Evolutionary conservation across 1,284 basidiomycete species (phyloP).

Genomic region (Phylloporus sp.): DNA sequence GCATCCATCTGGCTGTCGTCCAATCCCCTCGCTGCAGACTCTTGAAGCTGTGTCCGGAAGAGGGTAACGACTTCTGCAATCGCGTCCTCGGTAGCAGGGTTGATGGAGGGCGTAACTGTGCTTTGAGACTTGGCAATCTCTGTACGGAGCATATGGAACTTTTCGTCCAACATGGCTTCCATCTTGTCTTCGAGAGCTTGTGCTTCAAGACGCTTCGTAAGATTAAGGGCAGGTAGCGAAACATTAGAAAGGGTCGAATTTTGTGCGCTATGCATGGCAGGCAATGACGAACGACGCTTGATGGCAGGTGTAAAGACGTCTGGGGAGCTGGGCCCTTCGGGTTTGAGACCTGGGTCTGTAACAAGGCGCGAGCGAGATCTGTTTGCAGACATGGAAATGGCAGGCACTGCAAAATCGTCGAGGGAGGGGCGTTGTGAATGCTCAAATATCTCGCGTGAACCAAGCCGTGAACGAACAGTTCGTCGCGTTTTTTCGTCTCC

Average conservation of each 20-base stretch:
- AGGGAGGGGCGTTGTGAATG: conserved; percentile 72
- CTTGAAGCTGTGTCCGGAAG: conserved; percentile 71
- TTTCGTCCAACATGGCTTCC: conserved; percentile 69
- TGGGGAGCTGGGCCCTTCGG: conserved; percentile 38
- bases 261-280: conserved; percentile 56
- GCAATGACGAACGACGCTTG: conserved; percentile 67
- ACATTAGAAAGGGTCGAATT: conserved; percentile 50
- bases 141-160: conserved; percentile 60
- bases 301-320: conserved; percentile 60
- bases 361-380: conserved; percentile 59
- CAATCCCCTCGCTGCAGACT: conserved; percentile 61
- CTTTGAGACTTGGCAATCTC: conserved; percentile 45
- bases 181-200: conserved; percentile 67
- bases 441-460: conserved; percentile 70
- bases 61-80: conserved; percentile 72
- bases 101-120: conserved; percentile 40
- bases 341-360: conserved; percentile 57
- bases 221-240: conserved; percentile 57
- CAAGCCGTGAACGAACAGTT: conserved; percentile 74
- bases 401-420: conserved; percentile 73
- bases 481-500: conserved; percentile 71
- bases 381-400: conserved; percentile 65
- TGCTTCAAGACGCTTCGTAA: conserved; percentile 64
- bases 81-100: conserved; percentile 60
- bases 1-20: conserved; percentile 76